Percentiles rank a stretch among this genome's conserved stretches.
phyloP scores from a whole-genome alignment of 495 filamentous ascomycete species.

The Daldinia caldariorum region DNA sequence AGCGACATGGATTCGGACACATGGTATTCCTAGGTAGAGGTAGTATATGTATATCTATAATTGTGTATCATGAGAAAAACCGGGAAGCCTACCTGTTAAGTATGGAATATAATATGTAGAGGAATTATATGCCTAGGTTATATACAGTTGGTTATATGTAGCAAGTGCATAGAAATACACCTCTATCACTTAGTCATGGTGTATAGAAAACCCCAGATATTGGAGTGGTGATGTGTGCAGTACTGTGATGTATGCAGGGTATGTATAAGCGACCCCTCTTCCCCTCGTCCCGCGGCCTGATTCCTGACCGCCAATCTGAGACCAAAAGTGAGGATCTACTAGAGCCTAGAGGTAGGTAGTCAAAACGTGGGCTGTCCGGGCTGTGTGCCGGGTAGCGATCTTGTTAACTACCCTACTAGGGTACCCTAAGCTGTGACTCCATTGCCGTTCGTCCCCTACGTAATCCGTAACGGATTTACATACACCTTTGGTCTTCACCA shows the following conservation, averaged over 20 bases:
- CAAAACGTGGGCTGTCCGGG: constrained; percentile 23
- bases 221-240: neutral
- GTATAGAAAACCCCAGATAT: neutral
- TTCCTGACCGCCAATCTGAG: constrained; percentile 28
- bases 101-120: neutral
- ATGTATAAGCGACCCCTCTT: neutral
- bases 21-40: neutral
- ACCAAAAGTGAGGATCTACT: constrained; percentile 21
- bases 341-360: constrained; percentile 12
- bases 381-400: constrained; percentile 25
- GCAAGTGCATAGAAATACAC: neutral
- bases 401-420: neutral
- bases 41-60: neutral
- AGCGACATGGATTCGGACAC: neutral
- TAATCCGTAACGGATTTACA: neutral
- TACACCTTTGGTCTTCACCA: neutral
- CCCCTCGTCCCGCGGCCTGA: neutral
- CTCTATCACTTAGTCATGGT: neutral
- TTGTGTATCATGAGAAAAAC: neutral
- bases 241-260: neutral
- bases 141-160: neutral
- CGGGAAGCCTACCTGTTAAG: neutral
- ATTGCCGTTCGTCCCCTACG: neutral
- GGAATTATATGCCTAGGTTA: neutral
- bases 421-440: neutral